Evolutionary conservation across 2,329 filamentous ascomycete species (phyloP).

Genomic region (Penicillium crustosum): DNA sequence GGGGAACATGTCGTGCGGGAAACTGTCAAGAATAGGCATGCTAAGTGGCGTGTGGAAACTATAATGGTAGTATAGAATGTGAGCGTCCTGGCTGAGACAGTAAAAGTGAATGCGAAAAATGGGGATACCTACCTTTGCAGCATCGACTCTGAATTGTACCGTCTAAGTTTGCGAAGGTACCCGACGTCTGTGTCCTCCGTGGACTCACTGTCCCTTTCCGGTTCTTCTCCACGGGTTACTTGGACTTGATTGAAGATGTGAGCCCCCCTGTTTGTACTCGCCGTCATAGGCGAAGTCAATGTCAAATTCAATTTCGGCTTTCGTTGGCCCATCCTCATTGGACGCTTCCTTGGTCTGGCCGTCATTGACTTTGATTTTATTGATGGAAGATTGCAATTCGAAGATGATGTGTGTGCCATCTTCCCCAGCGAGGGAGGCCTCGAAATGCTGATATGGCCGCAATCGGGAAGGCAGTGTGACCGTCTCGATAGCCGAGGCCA

Average conservation of each 20-base stretch:
- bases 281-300: slow-evolving; percentile 42
- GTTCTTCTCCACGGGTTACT: slow-evolving; percentile 31
- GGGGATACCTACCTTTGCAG: slow-evolving; percentile 33
- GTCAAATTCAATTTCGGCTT: slow-evolving; percentile 35
- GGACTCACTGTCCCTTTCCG: slow-evolving; percentile 14
- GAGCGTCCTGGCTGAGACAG: slow-evolving; percentile 12
- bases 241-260: slow-evolving; percentile 41
- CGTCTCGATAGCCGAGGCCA: slow-evolving; percentile 75
- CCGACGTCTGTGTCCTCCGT: slow-evolving; percentile 25
- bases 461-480: slow-evolving; percentile 71
- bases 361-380: slow-evolving; percentile 28
- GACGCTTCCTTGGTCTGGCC: slow-evolving; percentile 1
- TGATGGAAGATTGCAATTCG: slow-evolving; percentile 67
- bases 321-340: slow-evolving; percentile 15
- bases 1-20: slow-evolving; percentile 69
- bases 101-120: background rate
- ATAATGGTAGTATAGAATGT: background rate
- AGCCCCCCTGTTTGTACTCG: slow-evolving; percentile 21
- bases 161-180: slow-evolving; percentile 31
- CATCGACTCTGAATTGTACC: slow-evolving; percentile 36
- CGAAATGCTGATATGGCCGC: slow-evolving; percentile 38
- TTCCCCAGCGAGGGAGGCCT: slow-evolving; percentile 52
- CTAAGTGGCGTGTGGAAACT: slow-evolving; percentile 50
- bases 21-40: slow-evolving; percentile 81
- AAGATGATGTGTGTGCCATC: slow-evolving; percentile 77